These are phyloP conservation scores for Botryosphaeria agaves DNA, from an alignment of 2,329 filamentous ascomycete genomes.

Conservation along the genomic window DNA sequence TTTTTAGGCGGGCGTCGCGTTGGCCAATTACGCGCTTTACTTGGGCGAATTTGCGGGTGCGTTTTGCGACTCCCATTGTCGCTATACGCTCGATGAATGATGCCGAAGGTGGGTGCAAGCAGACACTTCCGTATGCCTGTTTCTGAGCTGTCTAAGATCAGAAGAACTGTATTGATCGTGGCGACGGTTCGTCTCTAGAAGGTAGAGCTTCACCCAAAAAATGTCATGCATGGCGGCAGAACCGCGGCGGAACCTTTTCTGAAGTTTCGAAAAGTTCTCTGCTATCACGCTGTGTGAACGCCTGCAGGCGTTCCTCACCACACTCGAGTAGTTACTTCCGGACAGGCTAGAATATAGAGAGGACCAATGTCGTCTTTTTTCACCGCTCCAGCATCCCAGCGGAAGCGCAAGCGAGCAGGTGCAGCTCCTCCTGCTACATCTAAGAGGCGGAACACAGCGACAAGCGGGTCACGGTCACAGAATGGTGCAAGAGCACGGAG, in stretches of 20 bases:
- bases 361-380: constrained; percentile 90
- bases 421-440: constrained; percentile 34
- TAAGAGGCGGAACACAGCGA: constrained; percentile 40
- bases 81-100: background rate
- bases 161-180: too few species aligned
- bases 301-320: too few species aligned
- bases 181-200: too few species aligned
- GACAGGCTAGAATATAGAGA: too few species aligned
- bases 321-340: too few species aligned
- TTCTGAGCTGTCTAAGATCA: too few species aligned
- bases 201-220: too few species aligned
- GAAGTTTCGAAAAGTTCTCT: too few species aligned
- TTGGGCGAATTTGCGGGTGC: constrained; percentile 76
- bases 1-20: constrained; percentile 65
- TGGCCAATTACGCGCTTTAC: constrained; percentile 73
- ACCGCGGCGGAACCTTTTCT: too few species aligned
- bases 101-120: constrained; percentile 1
- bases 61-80: constrained; percentile 74
- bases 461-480: constrained; percentile 26
- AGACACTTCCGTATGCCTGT: too few species aligned
- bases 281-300: too few species aligned
- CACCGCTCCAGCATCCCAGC: constrained; percentile 68
- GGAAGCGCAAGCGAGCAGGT: constrained; percentile 68
- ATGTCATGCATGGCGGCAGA: too few species aligned
- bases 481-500: constrained; percentile 25